Conservation (phyloP, 805 yeast genomes). For the Candida ficus region DNA sequence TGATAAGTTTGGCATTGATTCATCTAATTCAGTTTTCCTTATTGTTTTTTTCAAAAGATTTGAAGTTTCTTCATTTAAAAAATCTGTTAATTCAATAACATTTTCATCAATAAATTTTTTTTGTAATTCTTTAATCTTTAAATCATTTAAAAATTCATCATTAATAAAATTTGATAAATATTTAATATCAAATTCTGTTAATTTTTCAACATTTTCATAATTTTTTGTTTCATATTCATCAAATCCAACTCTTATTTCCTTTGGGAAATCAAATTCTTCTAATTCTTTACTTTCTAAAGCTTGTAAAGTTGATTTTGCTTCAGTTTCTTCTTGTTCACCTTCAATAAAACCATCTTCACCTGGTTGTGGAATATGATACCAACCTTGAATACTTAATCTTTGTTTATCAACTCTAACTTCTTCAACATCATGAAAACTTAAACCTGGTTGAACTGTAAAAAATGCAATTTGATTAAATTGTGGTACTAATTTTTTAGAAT, state of each 20-base stretch:
- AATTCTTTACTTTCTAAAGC: slow-evolving; percentile 72
- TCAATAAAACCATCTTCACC: slow-evolving; percentile 84
- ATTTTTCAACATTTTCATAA: slow-evolving; percentile 11
- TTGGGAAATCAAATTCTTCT: slow-evolving; percentile 80
- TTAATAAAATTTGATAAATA: slow-evolving; percentile 54
- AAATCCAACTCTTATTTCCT: slow-evolving; percentile 44
- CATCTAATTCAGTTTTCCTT: slow-evolving; percentile 56
- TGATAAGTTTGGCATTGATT: slow-evolving; percentile 50
- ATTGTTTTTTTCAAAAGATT: slow-evolving; percentile 46
- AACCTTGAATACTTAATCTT: slow-evolving; percentile 90
- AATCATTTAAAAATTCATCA: slow-evolving; percentile 39
- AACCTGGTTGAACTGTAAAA: slow-evolving; percentile 93
- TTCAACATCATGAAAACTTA: slow-evolving; percentile 96
- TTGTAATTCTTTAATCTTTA: slow-evolving; percentile 38
- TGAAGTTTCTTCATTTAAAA: slow-evolving; percentile 54
- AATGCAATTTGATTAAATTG: slow-evolving; percentile 95
- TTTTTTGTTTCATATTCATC: slow-evolving; percentile 34
- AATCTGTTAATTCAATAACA: slow-evolving; percentile 56
- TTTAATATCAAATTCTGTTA: slow-evolving; percentile 33
- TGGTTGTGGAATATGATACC: slow-evolving; percentile 96
- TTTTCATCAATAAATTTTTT: slow-evolving; percentile 61
- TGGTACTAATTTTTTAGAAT: slow-evolving; percentile 66
- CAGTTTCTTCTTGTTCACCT: slow-evolving; percentile 79
- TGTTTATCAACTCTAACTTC: slow-evolving; percentile 91
- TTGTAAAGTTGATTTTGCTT: slow-evolving; percentile 70